phyloP scores from a whole-genome alignment of 345 rosid genomes.

The Moricandia moricandioides region DNA sequence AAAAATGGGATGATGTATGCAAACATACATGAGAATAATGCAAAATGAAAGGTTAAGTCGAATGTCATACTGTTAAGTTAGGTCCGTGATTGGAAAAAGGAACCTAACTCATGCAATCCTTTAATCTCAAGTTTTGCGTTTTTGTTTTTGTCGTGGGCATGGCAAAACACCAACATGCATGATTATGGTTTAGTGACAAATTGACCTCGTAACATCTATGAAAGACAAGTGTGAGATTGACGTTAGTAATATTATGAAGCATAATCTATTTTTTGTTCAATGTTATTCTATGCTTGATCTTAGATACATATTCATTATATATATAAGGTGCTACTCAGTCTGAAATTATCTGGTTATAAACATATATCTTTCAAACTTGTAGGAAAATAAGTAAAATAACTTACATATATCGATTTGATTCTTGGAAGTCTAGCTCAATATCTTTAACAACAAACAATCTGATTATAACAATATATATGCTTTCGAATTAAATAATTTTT shows the following conservation, averaged over 20 bases:
- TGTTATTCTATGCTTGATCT: not conserved
- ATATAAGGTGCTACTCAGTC: not conserved
- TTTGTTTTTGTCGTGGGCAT: constrained; percentile 20
- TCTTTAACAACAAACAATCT: not conserved
- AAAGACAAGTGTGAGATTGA: constrained; percentile 23
- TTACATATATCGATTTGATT: not conserved
- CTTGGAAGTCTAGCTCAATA: not conserved
- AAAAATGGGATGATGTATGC: not conserved
- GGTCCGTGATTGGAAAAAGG: constrained; percentile 27
- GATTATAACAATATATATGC: not conserved
- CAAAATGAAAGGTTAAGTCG: constrained; percentile 25
- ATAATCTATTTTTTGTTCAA: not conserved
- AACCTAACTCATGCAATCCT: constrained; percentile 42
- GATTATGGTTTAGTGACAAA: constrained; percentile 27
- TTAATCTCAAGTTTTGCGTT: constrained; percentile 28
- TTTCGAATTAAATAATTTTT: no score
- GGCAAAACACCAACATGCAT: constrained; percentile 26
- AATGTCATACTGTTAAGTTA: constrained; percentile 39
- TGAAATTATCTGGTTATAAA: not conserved
- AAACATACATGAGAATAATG: constrained; percentile 11
- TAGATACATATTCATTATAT: not conserved
- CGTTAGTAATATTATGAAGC: constrained; percentile 5
- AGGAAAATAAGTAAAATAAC: no score
- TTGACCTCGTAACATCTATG: constrained; percentile 37
- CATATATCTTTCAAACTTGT: not conserved